Conservation (phyloP, 352 stramenopile species). For the Phytophthora pisi region DNA sequence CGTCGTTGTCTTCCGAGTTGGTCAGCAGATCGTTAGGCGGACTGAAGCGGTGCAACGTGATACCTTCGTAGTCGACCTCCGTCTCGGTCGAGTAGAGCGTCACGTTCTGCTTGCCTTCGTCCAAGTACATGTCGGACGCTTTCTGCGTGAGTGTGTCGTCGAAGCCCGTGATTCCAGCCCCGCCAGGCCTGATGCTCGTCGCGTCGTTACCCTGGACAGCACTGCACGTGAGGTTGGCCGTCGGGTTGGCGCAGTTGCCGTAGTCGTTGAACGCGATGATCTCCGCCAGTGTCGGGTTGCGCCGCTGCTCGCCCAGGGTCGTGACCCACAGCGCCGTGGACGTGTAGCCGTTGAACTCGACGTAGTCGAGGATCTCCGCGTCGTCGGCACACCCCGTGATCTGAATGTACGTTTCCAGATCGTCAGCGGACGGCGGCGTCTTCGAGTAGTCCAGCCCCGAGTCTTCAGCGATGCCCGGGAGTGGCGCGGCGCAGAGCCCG, state of each 20-base stretch:
- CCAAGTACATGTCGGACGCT: slow-evolving; percentile 47
- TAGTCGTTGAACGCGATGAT: slow-evolving; percentile 58
- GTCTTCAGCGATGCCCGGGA: slow-evolving; percentile 58
- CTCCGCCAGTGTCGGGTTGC: slow-evolving; percentile 64
- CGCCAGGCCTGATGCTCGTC: slow-evolving; percentile 39
- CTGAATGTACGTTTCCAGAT: slow-evolving; percentile 53
- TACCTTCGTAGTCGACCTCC: slow-evolving; percentile 45
- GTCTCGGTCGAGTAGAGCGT: slow-evolving; percentile 47
- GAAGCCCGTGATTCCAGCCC: slow-evolving; percentile 52
- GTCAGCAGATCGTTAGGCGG: slow-evolving; percentile 45
- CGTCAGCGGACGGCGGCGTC: slow-evolving; percentile 26
- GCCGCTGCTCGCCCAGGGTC: slow-evolving; percentile 51
- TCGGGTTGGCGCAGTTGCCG: slow-evolving; percentile 55
- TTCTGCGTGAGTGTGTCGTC: slow-evolving; percentile 26
- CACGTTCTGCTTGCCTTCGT: slow-evolving; percentile 54
- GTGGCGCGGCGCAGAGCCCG: slow-evolving; percentile 62
- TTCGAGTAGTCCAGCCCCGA: slow-evolving; percentile 64
- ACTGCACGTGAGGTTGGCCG: slow-evolving; percentile 58
- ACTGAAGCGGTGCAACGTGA: slow-evolving; percentile 54
- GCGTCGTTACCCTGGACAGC: slow-evolving; percentile 52
- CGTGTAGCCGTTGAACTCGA: slow-evolving; percentile 60
- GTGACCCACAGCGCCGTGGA: slow-evolving; percentile 51
- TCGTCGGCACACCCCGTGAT: slow-evolving; percentile 67
- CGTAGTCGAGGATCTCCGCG: slow-evolving; percentile 58
- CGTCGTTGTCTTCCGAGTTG: slow-evolving; percentile 34